phyloP scores from a whole-genome alignment of 345 rosid genomes.

The Eucalyptus lansdowneana region DNA sequence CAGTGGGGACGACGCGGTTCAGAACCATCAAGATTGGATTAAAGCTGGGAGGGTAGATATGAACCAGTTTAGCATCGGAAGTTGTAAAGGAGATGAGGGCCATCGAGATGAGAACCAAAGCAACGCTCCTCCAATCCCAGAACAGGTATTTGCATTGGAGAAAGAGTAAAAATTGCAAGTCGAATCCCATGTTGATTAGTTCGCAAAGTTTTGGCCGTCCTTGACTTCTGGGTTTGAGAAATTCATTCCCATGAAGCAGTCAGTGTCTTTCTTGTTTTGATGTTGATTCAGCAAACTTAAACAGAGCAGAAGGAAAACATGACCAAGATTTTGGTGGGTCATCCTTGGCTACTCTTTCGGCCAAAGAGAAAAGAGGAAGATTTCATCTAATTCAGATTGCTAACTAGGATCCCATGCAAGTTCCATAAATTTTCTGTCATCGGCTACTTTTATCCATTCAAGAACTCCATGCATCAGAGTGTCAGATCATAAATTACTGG shows the following conservation, averaged over 20 bases:
- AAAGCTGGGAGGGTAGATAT: not conserved
- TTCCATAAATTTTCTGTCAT: not conserved
- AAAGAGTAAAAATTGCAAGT: not conserved
- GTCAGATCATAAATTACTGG: no score
- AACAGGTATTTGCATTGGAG: not conserved
- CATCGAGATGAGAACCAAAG: not conserved
- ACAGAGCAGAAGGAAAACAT: not conserved
- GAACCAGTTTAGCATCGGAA: not conserved
- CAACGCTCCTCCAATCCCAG: not conserved
- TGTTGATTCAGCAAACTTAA: not conserved
- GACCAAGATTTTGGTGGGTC: not conserved
- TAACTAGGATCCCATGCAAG: not conserved
- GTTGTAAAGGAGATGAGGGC: not conserved
- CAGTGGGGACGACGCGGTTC: not conserved
- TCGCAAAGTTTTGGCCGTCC: not conserved
- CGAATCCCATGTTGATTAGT: not conserved
- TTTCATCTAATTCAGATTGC: not conserved
- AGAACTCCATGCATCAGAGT: no score
- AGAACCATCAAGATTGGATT: not conserved
- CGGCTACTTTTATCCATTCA: not conserved
- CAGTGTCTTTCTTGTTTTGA: not conserved
- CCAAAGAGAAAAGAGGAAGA: not conserved
- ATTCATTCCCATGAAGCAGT: not conserved
- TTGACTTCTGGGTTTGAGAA: not conserved
- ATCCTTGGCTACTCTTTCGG: not conserved